Evolutionary conservation across 176 grass and related monocot genomes (phyloP).

Genomic region (Carex myosuroides): DNA sequence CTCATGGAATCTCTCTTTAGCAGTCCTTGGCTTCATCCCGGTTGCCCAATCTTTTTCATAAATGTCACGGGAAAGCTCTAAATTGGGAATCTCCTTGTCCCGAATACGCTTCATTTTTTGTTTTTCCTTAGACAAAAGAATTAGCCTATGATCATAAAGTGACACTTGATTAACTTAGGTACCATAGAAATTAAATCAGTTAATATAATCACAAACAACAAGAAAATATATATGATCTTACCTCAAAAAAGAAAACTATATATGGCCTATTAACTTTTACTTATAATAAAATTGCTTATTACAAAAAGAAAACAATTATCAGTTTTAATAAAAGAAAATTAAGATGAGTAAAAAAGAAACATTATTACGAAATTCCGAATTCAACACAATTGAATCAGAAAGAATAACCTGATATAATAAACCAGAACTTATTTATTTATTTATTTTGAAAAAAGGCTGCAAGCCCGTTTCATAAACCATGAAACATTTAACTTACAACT

Average conservation of each 20-base stretch:
- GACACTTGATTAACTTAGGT: too few species aligned
- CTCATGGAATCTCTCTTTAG: neutral
- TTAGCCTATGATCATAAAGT: too few species aligned
- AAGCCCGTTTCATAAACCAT: too few species aligned
- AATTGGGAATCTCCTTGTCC: neutral
- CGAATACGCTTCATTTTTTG: neutral
- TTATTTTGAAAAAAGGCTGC: too few species aligned
- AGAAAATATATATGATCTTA: neutral
- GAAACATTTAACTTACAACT: too few species aligned
- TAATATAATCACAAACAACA: neutral
- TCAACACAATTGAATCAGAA: neutral
- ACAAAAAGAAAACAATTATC: neutral
- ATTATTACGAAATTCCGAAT: neutral
- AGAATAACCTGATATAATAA: neutral
- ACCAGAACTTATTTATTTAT: neutral
- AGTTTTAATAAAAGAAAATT: neutral
- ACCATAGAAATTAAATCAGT: neutral
- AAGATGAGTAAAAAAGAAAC: neutral
- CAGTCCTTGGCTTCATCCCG: neutral
- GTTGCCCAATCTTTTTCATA: neutral
- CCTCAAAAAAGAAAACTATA: too few species aligned
- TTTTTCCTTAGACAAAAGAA: neutral
- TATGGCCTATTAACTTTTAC: neutral
- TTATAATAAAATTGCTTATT: neutral
- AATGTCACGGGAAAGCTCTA: neutral